phyloP scores from a whole-genome alignment of 768 basidiomycete genomes.

The Termitomyces sp. region DNA sequence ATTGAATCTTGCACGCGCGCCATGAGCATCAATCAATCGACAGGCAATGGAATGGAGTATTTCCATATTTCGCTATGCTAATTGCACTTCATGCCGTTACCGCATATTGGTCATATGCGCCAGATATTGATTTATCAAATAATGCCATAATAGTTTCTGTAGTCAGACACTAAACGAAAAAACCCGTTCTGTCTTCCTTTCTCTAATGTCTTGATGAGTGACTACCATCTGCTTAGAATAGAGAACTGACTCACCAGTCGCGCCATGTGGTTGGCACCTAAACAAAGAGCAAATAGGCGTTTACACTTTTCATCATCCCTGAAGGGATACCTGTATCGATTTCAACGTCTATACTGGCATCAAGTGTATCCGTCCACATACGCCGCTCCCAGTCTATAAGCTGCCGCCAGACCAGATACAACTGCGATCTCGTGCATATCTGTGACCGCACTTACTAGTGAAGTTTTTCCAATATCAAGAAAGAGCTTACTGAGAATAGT shows the following conservation, averaged over 20 bases:
- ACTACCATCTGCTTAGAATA: not conserved
- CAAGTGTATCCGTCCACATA: conserved; percentile 12
- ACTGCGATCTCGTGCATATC: conserved; percentile 35
- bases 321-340: conserved; percentile 24
- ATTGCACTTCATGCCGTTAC: not conserved
- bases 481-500: conserved; percentile 25
- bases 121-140: too few relatives aligned
- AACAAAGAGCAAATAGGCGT: conserved; percentile 21
- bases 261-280: conserved; percentile 22
- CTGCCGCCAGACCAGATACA: conserved; percentile 32
- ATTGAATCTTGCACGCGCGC: conserved; percentile 35
- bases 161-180: conserved; percentile 6
- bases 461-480: not conserved
- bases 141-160: too few relatives aligned
- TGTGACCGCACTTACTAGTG: not conserved
- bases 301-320: conserved; percentile 24
- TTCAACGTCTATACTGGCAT: not conserved
- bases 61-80: conserved; percentile 18
- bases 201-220: conserved; percentile 3
- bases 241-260: conserved; percentile 8
- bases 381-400: conserved; percentile 31
- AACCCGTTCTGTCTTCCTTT: conserved; percentile 16
- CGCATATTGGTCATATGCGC: not conserved
- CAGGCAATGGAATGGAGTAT: too few relatives aligned
- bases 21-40: conserved; percentile 30